These are phyloP conservation scores for Nannochloropsis oceanica DNA, from an alignment of 108 stramenopile species.

Conservation along the genomic window DNA sequence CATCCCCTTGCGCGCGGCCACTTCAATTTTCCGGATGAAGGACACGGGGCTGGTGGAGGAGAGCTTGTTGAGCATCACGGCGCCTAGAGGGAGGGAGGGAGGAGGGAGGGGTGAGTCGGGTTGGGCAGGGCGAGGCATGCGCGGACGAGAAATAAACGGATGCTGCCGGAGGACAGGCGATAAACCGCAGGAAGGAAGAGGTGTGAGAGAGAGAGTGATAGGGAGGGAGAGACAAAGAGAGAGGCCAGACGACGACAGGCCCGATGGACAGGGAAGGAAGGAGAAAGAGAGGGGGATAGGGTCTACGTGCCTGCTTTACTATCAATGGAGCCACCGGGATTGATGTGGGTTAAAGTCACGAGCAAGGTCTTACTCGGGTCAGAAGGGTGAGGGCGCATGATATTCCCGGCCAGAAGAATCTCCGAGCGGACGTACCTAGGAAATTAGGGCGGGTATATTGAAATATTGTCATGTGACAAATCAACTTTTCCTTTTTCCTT, in stretches of 20 bases:
- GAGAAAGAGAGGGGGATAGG: no score
- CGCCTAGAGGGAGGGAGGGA: background rate
- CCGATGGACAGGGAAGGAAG: no score
- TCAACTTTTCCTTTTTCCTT: background rate
- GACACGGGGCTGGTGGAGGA: background rate
- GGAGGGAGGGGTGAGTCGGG: background rate
- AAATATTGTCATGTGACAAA: background rate
- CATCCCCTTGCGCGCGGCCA: background rate
- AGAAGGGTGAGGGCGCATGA: constrained; percentile 20
- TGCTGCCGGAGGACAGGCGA: no score
- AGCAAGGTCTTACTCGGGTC: constrained; percentile 17
- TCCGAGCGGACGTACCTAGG: constrained; percentile 21
- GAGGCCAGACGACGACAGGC: no score
- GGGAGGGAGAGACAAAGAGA: no score
- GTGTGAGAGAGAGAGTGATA: no score
- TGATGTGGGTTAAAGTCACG: constrained; percentile 14
- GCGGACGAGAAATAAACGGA: no score
- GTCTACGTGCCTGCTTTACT: no score
- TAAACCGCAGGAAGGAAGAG: no score
- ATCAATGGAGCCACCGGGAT: constrained; percentile 18
- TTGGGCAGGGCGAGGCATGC: background rate
- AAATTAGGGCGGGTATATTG: background rate
- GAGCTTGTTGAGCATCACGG: background rate
- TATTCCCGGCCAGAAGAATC: constrained; percentile 23
- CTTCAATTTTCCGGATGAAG: background rate